Evolutionary conservation across 108 stramenopile genomes (phyloP).

Genomic region (Pseudonitzschia multistriata): DNA sequence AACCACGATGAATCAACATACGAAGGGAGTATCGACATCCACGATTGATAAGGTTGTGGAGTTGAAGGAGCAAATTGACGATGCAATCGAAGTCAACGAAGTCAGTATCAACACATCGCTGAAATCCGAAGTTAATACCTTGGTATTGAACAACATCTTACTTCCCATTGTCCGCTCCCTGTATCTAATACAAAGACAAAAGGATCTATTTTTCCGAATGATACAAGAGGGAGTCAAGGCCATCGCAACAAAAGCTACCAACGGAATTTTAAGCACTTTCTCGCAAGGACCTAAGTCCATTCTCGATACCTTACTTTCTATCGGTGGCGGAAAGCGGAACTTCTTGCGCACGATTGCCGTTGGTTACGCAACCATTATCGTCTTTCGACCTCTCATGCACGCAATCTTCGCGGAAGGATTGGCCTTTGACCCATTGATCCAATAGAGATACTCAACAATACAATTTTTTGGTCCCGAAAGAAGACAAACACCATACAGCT

Average conservation of each 20-base stretch:
- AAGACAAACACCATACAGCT: neutral
- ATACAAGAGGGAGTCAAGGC: neutral
- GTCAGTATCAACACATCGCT: neutral
- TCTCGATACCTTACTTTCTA: slow-evolving; percentile 10
- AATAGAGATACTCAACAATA: neutral
- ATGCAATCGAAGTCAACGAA: neutral
- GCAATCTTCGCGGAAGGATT: slow-evolving; percentile 26
- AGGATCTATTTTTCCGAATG: slow-evolving; percentile 11
- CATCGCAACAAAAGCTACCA: slow-evolving; percentile 10
- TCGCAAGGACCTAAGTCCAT: slow-evolving; percentile 11
- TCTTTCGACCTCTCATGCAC: slow-evolving; percentile 33
- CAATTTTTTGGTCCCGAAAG: neutral
- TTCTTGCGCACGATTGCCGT: slow-evolving; percentile 22
- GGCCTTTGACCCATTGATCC: neutral
- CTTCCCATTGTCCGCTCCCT: slow-evolving; percentile 14
- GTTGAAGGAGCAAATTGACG: neutral
- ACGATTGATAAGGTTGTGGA: neutral
- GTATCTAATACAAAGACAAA: slow-evolving; percentile 21
- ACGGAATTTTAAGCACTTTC: neutral
- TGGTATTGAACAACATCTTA: slow-evolving; percentile 13
- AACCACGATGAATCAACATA: neutral
- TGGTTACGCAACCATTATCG: slow-evolving; percentile 15
- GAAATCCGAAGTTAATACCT: neutral
- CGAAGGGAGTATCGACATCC: neutral
- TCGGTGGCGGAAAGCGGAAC: slow-evolving; percentile 32